Evolutionary conservation across 768 basidiomycete species (phyloP).

Genomic region (Podaxis sp.): DNA sequence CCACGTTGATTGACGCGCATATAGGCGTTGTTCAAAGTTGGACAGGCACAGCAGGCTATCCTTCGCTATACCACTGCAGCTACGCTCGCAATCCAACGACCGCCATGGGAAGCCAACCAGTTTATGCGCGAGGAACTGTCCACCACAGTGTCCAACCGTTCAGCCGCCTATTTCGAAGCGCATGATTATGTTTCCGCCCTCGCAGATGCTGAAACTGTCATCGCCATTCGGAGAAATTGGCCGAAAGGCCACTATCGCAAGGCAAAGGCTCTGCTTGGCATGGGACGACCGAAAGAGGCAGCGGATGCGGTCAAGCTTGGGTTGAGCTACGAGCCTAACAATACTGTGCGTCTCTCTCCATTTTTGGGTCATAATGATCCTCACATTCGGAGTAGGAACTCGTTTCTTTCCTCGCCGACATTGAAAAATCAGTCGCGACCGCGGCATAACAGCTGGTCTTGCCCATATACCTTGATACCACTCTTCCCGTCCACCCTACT

Average conservation of each 20-base stretch:
- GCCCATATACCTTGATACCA: constrained; percentile 1
- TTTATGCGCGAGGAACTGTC: constrained; percentile 89
- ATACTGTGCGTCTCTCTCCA: constrained; percentile 33
- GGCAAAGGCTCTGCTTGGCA: constrained; percentile 81
- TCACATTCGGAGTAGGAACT: constrained; percentile 27
- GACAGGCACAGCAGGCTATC: constrained; percentile 71
- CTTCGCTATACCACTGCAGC: constrained; percentile 79
- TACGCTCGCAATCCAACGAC: constrained; percentile 73
- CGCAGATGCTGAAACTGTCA: constrained; percentile 90
- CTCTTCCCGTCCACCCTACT: neutral
- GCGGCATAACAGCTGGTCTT: neutral
- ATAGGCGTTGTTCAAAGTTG: constrained; percentile 77
- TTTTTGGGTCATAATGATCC: neutral
- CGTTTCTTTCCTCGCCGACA: constrained; percentile 32
- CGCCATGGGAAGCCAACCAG: constrained; percentile 86
- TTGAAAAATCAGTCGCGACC: constrained; percentile 22
- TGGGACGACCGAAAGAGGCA: constrained; percentile 72
- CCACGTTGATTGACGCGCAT: constrained; percentile 23
- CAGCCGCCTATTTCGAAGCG: constrained; percentile 79
- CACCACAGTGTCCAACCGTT: constrained; percentile 87
- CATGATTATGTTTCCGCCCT: constrained; percentile 77
- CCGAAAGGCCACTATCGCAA: constrained; percentile 96
- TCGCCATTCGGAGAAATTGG: constrained; percentile 83
- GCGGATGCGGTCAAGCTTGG: constrained; percentile 81
- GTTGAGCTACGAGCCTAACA: constrained; percentile 73